A percentile compares a stretch with the other conserved stretches of the same genome.
Evolutionary conservation across 768 basidiomycete species (phyloP).

Genomic region (Mycena galopus): DNA sequence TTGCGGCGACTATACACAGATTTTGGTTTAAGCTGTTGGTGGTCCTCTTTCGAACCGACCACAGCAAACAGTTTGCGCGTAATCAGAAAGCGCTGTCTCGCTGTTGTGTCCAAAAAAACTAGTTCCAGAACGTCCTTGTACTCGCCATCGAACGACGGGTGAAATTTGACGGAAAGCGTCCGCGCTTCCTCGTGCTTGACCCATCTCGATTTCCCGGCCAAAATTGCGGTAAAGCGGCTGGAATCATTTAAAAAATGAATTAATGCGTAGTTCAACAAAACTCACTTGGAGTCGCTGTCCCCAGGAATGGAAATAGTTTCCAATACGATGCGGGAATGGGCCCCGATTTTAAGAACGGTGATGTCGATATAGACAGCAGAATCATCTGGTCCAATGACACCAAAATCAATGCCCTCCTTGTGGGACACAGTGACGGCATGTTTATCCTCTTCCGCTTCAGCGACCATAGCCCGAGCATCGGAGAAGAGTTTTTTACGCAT

Average conservation of each 20-base stretch:
- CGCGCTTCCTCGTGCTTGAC: constrained; percentile 42
- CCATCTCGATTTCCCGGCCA: constrained; percentile 48
- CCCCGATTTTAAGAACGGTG: constrained; percentile 42
- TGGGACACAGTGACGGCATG: constrained; percentile 57
- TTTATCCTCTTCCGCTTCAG: constrained; percentile 61
- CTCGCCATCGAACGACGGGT: constrained; percentile 55
- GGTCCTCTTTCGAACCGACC: constrained; percentile 63
- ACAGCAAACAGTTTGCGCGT: constrained; percentile 59
- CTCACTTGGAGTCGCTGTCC: constrained; percentile 25
- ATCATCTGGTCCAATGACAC: constrained; percentile 54
- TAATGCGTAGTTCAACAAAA: not conserved
- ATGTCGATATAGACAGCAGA: constrained; percentile 43
- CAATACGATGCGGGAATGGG: constrained; percentile 27
- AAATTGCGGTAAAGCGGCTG: constrained; percentile 46
- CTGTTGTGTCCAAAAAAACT: constrained; percentile 53
- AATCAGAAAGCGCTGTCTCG: constrained; percentile 58
- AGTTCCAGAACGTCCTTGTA: constrained; percentile 65
- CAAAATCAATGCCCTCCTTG: constrained; percentile 60
- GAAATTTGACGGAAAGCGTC: constrained; percentile 48
- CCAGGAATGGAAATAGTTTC: constrained; percentile 31
- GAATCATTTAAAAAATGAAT: not conserved
- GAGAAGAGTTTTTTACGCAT: constrained; percentile 44
- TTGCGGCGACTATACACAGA: constrained; percentile 55
- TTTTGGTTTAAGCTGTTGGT: constrained; percentile 59
- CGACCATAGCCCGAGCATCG: constrained; percentile 49